A percentile compares a stretch with the other conserved stretches of the same genome.
These are phyloP conservation scores for Somion occarium DNA, from an alignment of 1,284 basidiomycete genomes.

Conservation along the genomic window DNA sequence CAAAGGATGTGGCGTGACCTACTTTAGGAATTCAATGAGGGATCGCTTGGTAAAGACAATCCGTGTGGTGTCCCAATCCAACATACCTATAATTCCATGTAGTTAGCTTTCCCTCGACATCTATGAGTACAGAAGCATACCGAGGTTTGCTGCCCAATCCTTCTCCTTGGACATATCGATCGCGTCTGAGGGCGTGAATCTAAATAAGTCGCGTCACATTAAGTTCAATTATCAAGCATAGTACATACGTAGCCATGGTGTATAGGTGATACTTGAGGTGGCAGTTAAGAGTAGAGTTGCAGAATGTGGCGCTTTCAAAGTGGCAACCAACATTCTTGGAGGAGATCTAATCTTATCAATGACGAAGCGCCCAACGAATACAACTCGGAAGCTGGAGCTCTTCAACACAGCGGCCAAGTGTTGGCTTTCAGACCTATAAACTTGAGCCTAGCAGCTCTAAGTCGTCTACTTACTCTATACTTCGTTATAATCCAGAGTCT, in stretches of 20 bases:
- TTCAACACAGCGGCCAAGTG: no score
- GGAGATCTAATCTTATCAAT: neutral
- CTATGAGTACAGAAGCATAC: slow-evolving; percentile 29
- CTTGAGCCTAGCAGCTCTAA: no score
- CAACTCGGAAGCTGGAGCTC: no score
- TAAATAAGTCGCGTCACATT: slow-evolving; percentile 19
- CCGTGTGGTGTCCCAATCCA: slow-evolving; percentile 69
- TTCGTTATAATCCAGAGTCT: neutral
- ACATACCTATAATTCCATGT: slow-evolving; percentile 44
- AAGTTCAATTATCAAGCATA: neutral
- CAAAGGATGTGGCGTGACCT: slow-evolving; percentile 19
- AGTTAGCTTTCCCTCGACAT: neutral
- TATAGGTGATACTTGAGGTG: neutral
- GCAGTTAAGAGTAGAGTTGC: no score
- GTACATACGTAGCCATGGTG: neutral
- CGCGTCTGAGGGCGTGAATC: slow-evolving; percentile 52
- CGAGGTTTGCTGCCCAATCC: slow-evolving; percentile 63
- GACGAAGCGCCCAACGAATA: no score
- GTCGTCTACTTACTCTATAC: neutral
- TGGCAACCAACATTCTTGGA: no score
- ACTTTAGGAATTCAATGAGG: slow-evolving; percentile 72
- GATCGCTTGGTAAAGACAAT: slow-evolving; percentile 73
- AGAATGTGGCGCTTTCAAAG: no score
- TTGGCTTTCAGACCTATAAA: no score
- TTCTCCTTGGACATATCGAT: slow-evolving; percentile 60